Evolutionary conservation across 495 filamentous ascomycete genomes (phyloP), one percentile per base, ranked within the genome.

Genomic region (Penicillium atrosanguineum): DNA sequence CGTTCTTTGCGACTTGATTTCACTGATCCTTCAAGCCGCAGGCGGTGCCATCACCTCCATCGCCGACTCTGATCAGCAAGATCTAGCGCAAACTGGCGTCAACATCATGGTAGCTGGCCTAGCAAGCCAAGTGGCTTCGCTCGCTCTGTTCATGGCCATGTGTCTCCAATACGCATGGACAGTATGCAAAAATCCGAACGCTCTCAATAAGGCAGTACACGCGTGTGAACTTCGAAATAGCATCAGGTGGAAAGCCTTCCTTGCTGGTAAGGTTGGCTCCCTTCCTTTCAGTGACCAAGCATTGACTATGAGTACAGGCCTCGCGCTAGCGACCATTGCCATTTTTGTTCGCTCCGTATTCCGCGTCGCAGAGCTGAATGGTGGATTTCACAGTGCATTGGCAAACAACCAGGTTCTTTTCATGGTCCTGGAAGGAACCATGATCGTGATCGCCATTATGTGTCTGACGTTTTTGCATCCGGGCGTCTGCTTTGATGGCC

Each of bases 341-440:
- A 83, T 90, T 56, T 79, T 87, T 60, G 75, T 82, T 53, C 79
- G 86, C 4, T 82, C 74, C 23, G 70, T 84, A 18, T 90, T 78
- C 69, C 79, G 86, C 37, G 81, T 86, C 18, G 82, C 80, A 12
- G 86, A 89, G 74, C 69, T 89, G 44, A 72, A 69, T 39, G 63
- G 67, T 12, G 86, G 86, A 7, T 89, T 83, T 69, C 50, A 62
- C 11, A 78, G 86, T 14, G 42, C 59, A 0, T 64, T 89, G 44
- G 84, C 79, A 43, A 77, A 73, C 40, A 66, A 87, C 34, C 71
- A 91, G 67, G 72, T 77, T 6, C 59, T 81, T 11, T 88, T 89
- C 65, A 82, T 90, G 71, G 71, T 87, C 16, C 74, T 91, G 8
- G 87, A 90, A 68, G 83, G 85, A 19, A 67, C 80, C 14, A 84